phyloP scores from a whole-genome alignment of 768 basidiomycete species.

The Gloeopeniophorella convolvens region DNA sequence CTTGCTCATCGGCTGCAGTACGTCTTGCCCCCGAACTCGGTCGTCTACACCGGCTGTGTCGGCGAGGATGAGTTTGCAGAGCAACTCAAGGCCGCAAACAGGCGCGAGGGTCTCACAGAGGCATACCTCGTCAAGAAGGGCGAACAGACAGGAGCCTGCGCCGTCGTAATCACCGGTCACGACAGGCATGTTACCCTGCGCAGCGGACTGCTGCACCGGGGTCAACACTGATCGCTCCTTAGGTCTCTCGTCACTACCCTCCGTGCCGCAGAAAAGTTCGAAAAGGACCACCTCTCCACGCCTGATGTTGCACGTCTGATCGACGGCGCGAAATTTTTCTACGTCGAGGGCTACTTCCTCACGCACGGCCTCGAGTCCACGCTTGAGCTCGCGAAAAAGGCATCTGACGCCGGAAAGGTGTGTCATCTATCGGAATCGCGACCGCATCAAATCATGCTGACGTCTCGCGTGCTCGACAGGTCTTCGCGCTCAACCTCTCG shows the following conservation, averaged over 20 bases:
- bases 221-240: background rate
- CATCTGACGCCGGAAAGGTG: constrained; percentile 72
- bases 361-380: constrained; percentile 80
- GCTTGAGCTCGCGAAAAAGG: constrained; percentile 69
- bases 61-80: constrained; percentile 89
- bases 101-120: constrained; percentile 82
- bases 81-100: constrained; percentile 85
- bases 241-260: constrained; percentile 93
- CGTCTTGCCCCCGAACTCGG: constrained; percentile 77
- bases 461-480: constrained; percentile 43
- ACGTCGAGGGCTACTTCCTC: constrained; percentile 91
- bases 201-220: too few relatives aligned
- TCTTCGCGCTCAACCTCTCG: constrained; percentile 88
- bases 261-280: constrained; percentile 86
- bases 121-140: constrained; percentile 86
- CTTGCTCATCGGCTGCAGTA: constrained; percentile 50
- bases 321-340: constrained; percentile 77
- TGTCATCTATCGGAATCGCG: background rate
- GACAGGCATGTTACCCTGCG: constrained; percentile 59
- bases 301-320: constrained; percentile 70
- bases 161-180: constrained; percentile 91
- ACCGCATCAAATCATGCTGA: background rate
- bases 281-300: constrained; percentile 70
- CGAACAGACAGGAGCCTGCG: constrained; percentile 93
- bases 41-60: constrained; percentile 92